A percentile compares a stretch with the other conserved stretches of the same genome.
These are phyloP conservation scores for Cephalotrichum gorgonifer DNA, from an alignment of 2,329 filamentous ascomycete species.

Conservation along the genomic window DNA sequence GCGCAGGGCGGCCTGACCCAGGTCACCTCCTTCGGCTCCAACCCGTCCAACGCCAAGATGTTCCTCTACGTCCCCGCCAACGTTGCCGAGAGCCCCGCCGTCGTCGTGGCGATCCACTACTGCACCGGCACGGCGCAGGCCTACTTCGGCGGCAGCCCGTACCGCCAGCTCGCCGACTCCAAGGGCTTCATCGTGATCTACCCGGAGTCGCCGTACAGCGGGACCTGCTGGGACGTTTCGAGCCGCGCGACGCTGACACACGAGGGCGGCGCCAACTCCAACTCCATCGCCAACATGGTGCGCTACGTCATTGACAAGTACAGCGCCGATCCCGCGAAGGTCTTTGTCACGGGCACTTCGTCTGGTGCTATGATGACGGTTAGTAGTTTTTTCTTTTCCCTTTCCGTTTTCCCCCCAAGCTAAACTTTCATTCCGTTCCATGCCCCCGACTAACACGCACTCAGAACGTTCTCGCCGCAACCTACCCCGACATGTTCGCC, in stretches of 20 bases:
- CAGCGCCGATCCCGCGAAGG: constrained; percentile 34
- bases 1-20: constrained; percentile 17
- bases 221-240: constrained; percentile 48
- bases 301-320: constrained; percentile 41
- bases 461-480: constrained; percentile 35
- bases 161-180: constrained; percentile 29
- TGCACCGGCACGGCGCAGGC: constrained; percentile 38
- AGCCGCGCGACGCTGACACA: constrained; percentile 39
- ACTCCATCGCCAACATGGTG: constrained; percentile 50
- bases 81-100: constrained; percentile 26
- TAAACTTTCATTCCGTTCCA: background rate
- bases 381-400: constrained; percentile 4
- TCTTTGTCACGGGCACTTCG: constrained; percentile 42
- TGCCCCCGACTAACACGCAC: background rate
- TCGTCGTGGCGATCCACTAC: constrained; percentile 43
- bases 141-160: constrained; percentile 37
- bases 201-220: constrained; percentile 27
- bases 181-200: constrained; percentile 42
- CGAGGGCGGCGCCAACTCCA: constrained; percentile 45
- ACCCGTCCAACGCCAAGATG: constrained; percentile 14
- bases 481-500: constrained; percentile 44
- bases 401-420: background rate
- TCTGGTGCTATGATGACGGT: constrained; percentile 41
- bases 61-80: constrained; percentile 22
- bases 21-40: constrained; percentile 28